Evolutionary conservation across 441 rosid species (phyloP).

Genomic region (Breynia disticha): DNA sequence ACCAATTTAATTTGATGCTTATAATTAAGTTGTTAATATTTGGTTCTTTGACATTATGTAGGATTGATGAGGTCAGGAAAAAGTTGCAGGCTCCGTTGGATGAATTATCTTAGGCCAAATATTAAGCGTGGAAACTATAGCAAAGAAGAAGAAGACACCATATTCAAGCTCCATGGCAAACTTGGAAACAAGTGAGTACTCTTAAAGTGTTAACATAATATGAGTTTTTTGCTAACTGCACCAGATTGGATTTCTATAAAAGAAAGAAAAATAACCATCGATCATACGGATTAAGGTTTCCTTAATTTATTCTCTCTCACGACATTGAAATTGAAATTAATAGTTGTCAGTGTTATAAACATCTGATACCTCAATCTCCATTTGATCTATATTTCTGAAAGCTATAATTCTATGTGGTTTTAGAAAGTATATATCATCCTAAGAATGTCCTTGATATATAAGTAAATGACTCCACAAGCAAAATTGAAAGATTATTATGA

Average conservation of each 20-base stretch:
- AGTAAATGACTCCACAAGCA: too few species aligned
- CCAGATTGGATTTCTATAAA: not conserved
- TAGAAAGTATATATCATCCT: too few species aligned
- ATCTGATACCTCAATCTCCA: too few species aligned
- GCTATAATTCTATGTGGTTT: too few species aligned
- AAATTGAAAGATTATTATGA: too few species aligned
- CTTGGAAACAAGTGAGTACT: constrained; percentile 31
- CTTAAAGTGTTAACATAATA: not conserved
- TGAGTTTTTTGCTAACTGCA: not conserved
- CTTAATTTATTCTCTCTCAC: too few species aligned
- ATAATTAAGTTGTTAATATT: not conserved
- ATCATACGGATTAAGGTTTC: not conserved
- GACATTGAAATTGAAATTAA: too few species aligned
- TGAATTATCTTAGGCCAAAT: constrained; percentile 35
- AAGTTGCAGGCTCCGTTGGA: constrained; percentile 44
- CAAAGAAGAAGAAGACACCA: constrained; percentile 30
- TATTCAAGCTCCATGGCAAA: constrained; percentile 18
- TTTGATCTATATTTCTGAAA: too few species aligned
- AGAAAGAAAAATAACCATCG: not conserved
- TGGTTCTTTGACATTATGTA: not conserved
- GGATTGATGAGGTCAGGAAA: constrained; percentile 37
- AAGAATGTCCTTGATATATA: too few species aligned
- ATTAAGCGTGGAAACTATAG: constrained; percentile 28
- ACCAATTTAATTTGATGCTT: too few species aligned
- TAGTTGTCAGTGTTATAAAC: too few species aligned